Evolutionary conservation across 495 filamentous ascomycete genomes (phyloP).

Genomic region (Mytilinidion resinicola): DNA sequence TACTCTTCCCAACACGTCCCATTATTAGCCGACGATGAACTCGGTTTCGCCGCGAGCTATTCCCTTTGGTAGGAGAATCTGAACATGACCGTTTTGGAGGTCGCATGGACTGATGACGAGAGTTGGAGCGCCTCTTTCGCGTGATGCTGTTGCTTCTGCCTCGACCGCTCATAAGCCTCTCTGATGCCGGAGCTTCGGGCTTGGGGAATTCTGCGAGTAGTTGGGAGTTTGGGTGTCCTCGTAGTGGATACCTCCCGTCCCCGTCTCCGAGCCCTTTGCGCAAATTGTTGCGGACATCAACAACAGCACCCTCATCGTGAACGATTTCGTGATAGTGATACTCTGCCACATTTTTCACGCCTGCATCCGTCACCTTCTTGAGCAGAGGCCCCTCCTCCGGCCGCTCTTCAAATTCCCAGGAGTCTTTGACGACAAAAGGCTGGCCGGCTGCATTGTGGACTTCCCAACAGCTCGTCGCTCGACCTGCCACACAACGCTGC

Average conservation of each 20-base stretch:
- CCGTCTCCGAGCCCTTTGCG: constrained; percentile 19
- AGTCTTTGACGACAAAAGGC: constrained; percentile 24
- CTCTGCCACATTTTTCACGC: too few relatives aligned
- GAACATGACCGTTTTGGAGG: not conserved
- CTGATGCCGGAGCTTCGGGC: not conserved
- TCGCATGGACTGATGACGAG: not conserved
- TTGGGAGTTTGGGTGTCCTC: not conserved
- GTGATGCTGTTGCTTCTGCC: not conserved
- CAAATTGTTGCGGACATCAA: too few relatives aligned
- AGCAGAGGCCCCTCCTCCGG: too few relatives aligned
- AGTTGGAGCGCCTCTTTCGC: not conserved
- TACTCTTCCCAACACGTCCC: too few relatives aligned
- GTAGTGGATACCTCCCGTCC: not conserved
- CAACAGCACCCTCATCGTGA: too few relatives aligned
- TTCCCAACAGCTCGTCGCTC: constrained; percentile 22
- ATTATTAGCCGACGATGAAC: not conserved
- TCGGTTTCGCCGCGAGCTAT: not conserved
- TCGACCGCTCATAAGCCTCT: not conserved
- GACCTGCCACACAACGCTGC: constrained; percentile 4
- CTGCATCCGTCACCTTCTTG: too few relatives aligned
- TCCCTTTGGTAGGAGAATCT: not conserved
- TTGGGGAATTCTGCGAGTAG: not conserved
- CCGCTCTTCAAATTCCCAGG: too few relatives aligned
- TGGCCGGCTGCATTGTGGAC: constrained; percentile 1
- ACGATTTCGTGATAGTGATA: too few relatives aligned